Evolutionary conservation across 2,329 filamentous ascomycete genomes (phyloP), one percentile per base, ranked within the genome.

Genomic region (Didymella keratinophila): DNA sequence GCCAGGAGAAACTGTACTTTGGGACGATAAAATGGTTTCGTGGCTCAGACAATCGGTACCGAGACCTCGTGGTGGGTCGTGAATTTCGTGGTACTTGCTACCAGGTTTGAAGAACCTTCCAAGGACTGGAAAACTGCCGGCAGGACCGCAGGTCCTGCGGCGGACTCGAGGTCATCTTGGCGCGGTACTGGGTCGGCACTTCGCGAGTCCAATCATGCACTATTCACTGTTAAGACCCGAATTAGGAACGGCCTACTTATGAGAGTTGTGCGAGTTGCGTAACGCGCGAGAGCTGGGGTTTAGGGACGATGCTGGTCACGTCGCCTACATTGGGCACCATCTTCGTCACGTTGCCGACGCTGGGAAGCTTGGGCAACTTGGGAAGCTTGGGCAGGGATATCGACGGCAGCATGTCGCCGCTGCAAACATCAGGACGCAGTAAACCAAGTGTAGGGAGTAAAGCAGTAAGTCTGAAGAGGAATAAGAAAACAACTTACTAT

Each of bases 401-500:
- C 3, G 44, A 48, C 41, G 56, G 56, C 56, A 58, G 56, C 56
- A 58, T 58, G 41, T 58, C 56, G 45, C 56, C 56, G 56, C 56
- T 58, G 51, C 45, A 27, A 30, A 58, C 25, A 47, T 52, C 37
- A 53, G 51, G 51, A 53, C 32, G 43, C 14, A 28, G 43, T 47
- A 53, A 36, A 41, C 36, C 42, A 36, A 41, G 45, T 32, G 44
- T 45, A 47, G 41, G 44, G 3, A 50, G 20, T 6, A 56, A 42
- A 23, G 23, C 9, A 32, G 23, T n/a, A 3, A 39, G 20, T 37
- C 27, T 11, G 12, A 36, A 32, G 28, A 14, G 21, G n/a, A 25
- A 23, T 4, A 16, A 4, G 43, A 37, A 42, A 52, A 30, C 32
- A 30, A 88, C 86, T 82, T 84, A 92, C 89, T 90, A 86, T 71